Conservation (phyloP, 2,329 filamentous ascomycete genomes). For the Aspergillus chevalieri region DNA sequence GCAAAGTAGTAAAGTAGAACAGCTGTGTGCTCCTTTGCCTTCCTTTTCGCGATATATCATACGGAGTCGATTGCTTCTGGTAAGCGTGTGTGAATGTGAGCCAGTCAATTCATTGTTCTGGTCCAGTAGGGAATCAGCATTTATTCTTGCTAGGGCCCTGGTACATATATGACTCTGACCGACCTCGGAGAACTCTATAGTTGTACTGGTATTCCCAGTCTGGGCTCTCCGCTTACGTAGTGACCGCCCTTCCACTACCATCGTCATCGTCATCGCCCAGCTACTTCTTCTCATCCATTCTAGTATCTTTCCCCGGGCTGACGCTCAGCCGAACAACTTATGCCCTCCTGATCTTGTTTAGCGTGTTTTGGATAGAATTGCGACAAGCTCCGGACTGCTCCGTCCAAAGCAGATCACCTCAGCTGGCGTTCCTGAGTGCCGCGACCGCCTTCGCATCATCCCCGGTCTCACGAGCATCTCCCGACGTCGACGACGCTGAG, state of each 20-base stretch:
- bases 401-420: neutral
- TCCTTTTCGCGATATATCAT: too few relatives aligned
- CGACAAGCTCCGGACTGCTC: neutral
- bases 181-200: too few relatives aligned
- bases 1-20: too few relatives aligned
- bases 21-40: too few relatives aligned
- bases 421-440: neutral
- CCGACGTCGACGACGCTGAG: neutral
- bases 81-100: too few relatives aligned
- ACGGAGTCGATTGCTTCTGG: too few relatives aligned
- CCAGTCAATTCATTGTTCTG: too few relatives aligned
- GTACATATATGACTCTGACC: too few relatives aligned
- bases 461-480: neutral
- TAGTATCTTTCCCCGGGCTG: neutral
- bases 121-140: too few relatives aligned
- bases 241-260: neutral
- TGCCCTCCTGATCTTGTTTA: neutral
- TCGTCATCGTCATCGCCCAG: neutral
- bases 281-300: neutral
- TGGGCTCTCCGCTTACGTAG: constrained; percentile 1
- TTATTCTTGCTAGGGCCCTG: too few relatives aligned
- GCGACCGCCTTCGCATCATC: neutral
- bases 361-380: neutral
- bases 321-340: neutral
- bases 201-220: neutral